phyloP scores from a whole-genome alignment of 2,329 filamentous ascomycete genomes.

The Aspergillus novofumigatus region DNA sequence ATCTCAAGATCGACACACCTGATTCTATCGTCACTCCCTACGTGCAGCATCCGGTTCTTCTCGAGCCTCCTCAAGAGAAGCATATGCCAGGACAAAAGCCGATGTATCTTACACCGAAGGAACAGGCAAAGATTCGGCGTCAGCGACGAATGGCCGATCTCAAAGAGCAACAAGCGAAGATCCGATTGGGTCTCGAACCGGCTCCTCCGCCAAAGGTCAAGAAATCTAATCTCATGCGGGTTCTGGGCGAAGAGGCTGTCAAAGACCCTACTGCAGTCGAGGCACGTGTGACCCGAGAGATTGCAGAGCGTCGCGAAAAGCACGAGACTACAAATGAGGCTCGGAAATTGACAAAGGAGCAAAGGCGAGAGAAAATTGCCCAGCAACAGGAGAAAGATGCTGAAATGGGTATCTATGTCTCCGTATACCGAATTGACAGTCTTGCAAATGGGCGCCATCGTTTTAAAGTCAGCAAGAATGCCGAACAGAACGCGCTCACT shows the following conservation, averaged over 20 bases:
- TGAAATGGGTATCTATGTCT: constrained; percentile 75
- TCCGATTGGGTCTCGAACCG: constrained; percentile 81
- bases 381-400: constrained; percentile 83
- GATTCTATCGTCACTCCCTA: constrained; percentile 87
- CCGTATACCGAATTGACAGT: constrained; percentile 84
- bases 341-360: constrained; percentile 82
- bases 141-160: constrained; percentile 88
- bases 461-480: constrained; percentile 89
- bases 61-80: constrained; percentile 89
- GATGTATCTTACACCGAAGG: constrained; percentile 86
- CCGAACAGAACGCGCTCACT: constrained; percentile 80
- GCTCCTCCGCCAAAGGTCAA: constrained; percentile 94
- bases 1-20: constrained; percentile 68
- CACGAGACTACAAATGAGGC: constrained; percentile 78
- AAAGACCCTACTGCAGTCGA: constrained; percentile 97
- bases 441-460: constrained; percentile 91
- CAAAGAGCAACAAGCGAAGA: constrained; percentile 96
- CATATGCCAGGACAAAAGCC: constrained; percentile 74
- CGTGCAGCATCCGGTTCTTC: constrained; percentile 85
- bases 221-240: constrained; percentile 95
- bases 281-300: constrained; percentile 86
- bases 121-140: constrained; percentile 84
- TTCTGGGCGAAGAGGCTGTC: constrained; percentile 85
- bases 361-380: constrained; percentile 77
- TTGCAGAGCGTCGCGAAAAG: constrained; percentile 74